Percentiles rank a stretch among this genome's conserved stretches.
Conservation (phyloP, 176 grass and related monocot species). For the Phoenix roebelenii region DNA sequence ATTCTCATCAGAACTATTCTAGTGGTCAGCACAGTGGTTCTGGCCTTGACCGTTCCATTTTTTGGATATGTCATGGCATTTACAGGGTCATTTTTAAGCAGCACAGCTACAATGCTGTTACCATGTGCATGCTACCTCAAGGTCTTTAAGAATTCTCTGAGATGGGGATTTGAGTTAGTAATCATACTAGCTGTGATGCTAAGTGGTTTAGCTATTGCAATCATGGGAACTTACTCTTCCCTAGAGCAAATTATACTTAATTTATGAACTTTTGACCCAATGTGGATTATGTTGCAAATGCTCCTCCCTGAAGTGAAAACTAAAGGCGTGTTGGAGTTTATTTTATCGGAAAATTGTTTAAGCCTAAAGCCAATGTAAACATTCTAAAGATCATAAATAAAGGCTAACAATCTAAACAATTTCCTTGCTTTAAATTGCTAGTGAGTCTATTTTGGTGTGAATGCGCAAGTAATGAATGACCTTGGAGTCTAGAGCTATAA, state of each 20-base stretch:
- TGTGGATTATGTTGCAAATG: too few species aligned
- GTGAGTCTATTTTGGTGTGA: too few species aligned
- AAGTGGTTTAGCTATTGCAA: slow-evolving; percentile 34
- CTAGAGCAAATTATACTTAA: slow-evolving; percentile 51
- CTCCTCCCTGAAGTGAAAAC: too few species aligned
- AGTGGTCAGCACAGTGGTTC: slow-evolving; percentile 46
- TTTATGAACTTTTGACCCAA: slow-evolving; percentile 12
- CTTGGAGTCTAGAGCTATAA: too few species aligned
- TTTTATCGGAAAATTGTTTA: too few species aligned
- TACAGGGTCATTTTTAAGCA: slow-evolving; percentile 57
- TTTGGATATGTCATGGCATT: slow-evolving; percentile 56
- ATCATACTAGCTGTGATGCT: slow-evolving; percentile 37
- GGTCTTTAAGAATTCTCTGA: slow-evolving; percentile 44
- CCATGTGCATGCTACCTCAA: slow-evolving; percentile 73
- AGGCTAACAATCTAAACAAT: too few species aligned
- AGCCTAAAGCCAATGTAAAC: too few species aligned
- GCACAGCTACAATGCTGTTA: slow-evolving; percentile 52
- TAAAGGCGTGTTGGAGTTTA: too few species aligned
- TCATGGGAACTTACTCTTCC: slow-evolving; percentile 62
- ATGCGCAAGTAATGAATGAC: too few species aligned
- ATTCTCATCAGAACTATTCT: slow-evolving; percentile 43
- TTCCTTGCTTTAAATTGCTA: too few species aligned
- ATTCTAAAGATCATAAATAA: too few species aligned
- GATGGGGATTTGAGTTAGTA: slow-evolving; percentile 35
- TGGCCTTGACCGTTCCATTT: slow-evolving; percentile 51